Conservation (phyloP, 2,329 filamentous ascomycete species). For the Paracorniculantispora psalliotae region DNA sequence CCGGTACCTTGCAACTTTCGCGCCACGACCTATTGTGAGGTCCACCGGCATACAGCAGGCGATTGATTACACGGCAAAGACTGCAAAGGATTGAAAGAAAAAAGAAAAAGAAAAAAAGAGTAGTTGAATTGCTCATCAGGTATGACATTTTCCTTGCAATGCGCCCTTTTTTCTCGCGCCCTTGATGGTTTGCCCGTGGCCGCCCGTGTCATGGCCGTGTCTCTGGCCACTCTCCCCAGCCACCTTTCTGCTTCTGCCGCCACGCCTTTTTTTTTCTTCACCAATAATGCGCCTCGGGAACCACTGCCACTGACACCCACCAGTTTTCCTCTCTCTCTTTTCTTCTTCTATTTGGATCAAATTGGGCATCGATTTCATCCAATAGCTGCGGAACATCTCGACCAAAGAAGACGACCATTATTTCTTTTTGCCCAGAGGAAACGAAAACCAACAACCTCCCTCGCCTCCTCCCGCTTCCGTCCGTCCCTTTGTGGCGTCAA, state of each 20-base stretch:
- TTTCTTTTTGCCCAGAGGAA: too few species aligned
- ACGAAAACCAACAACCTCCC: too few species aligned
- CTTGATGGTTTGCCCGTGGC: background rate
- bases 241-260: background rate
- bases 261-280: background rate
- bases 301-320: background rate
- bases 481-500: too few species aligned
- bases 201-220: slow-evolving; percentile 7
- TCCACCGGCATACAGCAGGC: background rate
- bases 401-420: background rate
- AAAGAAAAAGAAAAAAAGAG: too few species aligned
- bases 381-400: background rate
- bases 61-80: too few species aligned
- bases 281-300: background rate
- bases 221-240: slow-evolving; percentile 1
- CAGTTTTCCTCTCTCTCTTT: too few species aligned
- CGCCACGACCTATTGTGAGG: slow-evolving; percentile 10
- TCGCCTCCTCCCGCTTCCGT: too few species aligned
- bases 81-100: background rate
- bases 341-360: background rate
- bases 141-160: too few species aligned
- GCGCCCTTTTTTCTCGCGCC: background rate
- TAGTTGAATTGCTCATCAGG: too few species aligned
- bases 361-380: background rate
- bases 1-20: too few species aligned